phyloP scores from a whole-genome alignment of 2,329 filamentous ascomycete species.

The Epichloe coenophiala region DNA sequence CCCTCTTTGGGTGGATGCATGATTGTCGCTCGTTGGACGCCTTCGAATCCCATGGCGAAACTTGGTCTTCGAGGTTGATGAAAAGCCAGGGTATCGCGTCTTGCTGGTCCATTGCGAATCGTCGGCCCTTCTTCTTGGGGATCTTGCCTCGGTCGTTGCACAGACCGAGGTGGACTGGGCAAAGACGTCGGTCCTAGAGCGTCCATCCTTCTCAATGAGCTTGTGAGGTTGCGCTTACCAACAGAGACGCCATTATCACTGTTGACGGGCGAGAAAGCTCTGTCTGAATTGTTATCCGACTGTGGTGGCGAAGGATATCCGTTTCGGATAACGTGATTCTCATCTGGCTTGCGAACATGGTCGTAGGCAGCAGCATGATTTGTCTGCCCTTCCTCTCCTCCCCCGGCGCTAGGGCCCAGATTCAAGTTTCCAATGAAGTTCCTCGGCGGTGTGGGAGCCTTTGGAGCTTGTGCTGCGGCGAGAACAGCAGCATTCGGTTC shows the following conservation, averaged over 20 bases:
- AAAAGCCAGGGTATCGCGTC: slow-evolving; percentile 36
- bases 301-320: slow-evolving; percentile 25
- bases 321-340: not conserved
- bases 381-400: not conserved
- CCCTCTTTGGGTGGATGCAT: slow-evolving; percentile 17
- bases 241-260: slow-evolving; percentile 8
- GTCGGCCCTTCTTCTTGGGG: slow-evolving; percentile 26
- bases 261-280: slow-evolving; percentile 10
- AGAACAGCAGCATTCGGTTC: not conserved
- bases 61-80: slow-evolving; percentile 32
- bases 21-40: slow-evolving; percentile 8
- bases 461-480: not conserved
- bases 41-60: slow-evolving; percentile 28
- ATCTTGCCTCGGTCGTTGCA: slow-evolving; percentile 24
- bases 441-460: slow-evolving; percentile 11
- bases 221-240: slow-evolving; percentile 12
- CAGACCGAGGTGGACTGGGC: slow-evolving; percentile 30
- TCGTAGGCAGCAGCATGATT: not conserved
- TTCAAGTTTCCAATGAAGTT: slow-evolving; percentile 29
- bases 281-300: slow-evolving; percentile 18
- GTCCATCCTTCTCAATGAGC: slow-evolving; percentile 15
- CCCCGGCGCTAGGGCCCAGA: slow-evolving; percentile 15
- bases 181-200: slow-evolving; percentile 13
- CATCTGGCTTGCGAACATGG: not conserved
- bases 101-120: slow-evolving; percentile 34